Evolutionary conservation across 139 green algal species (phyloP).

Genomic region (Medakamo hakoo): DNA sequence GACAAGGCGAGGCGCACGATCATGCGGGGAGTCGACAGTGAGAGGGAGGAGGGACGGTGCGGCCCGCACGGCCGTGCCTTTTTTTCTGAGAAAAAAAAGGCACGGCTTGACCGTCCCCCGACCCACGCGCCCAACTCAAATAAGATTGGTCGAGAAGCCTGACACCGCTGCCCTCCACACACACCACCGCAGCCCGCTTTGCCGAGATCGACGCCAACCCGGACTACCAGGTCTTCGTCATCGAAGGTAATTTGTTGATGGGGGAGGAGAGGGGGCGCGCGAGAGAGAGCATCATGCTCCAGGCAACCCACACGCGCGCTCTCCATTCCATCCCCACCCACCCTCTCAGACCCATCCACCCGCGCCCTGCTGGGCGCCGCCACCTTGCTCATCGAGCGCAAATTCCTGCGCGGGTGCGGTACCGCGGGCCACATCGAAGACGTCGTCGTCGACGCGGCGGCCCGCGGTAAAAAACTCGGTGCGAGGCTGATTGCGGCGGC

Average conservation of each 20-base stretch:
- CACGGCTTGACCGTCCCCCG: neutral
- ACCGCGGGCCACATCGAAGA: constrained; percentile 83
- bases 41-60: too few species aligned
- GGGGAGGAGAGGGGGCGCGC: too few species aligned
- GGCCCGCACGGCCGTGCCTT: too few species aligned
- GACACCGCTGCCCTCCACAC: neutral
- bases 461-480: constrained; percentile 52
- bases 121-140: too few species aligned
- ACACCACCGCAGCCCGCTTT: neutral
- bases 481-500: constrained; percentile 54
- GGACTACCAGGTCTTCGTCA: constrained; percentile 9
- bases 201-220: neutral
- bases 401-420: constrained; percentile 71
- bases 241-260: too few species aligned
- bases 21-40: too few species aligned
- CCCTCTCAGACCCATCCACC: constrained; percentile 14
- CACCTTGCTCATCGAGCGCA: constrained; percentile 66
- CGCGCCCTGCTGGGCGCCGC: constrained; percentile 48
- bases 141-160: too few species aligned
- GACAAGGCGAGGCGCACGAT: neutral
- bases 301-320: too few species aligned
- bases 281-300: too few species aligned
- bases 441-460: constrained; percentile 64
- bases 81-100: neutral
- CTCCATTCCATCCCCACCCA: too few species aligned